These are phyloP conservation scores for Mycena sp. DNA, from an alignment of 1,284 basidiomycete species.

Conservation along the genomic window DNA sequence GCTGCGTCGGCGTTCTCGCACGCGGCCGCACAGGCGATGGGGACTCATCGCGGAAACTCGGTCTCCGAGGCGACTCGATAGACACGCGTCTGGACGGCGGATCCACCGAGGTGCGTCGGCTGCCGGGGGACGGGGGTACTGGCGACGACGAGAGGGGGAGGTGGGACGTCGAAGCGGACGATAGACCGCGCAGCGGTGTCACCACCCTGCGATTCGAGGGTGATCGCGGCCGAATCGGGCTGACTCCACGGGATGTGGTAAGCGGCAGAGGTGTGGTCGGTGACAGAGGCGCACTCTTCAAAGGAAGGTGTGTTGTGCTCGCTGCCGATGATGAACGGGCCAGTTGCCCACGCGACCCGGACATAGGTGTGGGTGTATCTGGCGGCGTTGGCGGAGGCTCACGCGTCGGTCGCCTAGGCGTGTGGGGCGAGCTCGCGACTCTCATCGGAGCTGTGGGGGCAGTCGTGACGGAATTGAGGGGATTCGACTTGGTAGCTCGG, in stretches of 20 bases:
- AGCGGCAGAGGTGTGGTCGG: conserved; percentile 24
- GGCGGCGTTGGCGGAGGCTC: conserved; percentile 54
- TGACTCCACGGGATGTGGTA: conserved; percentile 42
- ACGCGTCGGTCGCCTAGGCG: conserved; percentile 41
- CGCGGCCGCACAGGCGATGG: conserved; percentile 46
- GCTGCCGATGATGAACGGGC: conserved; percentile 47
- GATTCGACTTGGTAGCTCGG: conserved; percentile 31
- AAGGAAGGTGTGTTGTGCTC: conserved; percentile 53
- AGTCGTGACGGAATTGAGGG: conserved; percentile 19
- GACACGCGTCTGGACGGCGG: conserved; percentile 34
- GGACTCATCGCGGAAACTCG: conserved; percentile 45
- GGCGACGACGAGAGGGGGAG: conserved; percentile 39
- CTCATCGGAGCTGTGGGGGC: conserved; percentile 16
- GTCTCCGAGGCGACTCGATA: conserved; percentile 36
- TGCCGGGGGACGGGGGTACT: conserved; percentile 36
- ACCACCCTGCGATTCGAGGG: conserved; percentile 41
- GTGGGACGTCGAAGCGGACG: conserved; percentile 47
- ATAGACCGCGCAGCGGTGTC: conserved; percentile 43
- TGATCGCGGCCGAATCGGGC: conserved; percentile 52
- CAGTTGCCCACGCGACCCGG: conserved; percentile 52
- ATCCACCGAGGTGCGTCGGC: no score
- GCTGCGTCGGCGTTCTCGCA: conserved; percentile 50
- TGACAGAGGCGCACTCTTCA: conserved; percentile 42
- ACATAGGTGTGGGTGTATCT: conserved; percentile 57
- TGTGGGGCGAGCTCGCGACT: conserved; percentile 30